Percentiles rank a stretch among this genome's conserved stretches.
phyloP scores from a whole-genome alignment of 305 asterid species.

The Lippia alba region DNA sequence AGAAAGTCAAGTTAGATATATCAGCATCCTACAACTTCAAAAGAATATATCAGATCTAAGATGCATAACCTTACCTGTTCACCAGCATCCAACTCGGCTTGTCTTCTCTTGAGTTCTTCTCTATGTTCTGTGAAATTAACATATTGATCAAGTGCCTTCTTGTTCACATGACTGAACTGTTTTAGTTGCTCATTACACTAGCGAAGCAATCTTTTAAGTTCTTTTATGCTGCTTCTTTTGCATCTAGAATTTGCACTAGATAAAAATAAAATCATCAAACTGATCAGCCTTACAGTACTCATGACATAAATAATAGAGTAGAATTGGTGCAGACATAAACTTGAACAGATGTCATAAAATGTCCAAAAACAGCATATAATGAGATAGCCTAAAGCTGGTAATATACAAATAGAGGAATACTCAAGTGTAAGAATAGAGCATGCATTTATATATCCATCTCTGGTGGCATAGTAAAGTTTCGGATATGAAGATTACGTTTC shows the following conservation, averaged over 20 bases:
- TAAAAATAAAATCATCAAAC: conserved; percentile 29
- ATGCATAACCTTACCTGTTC: conserved; percentile 70
- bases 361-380: conserved; percentile 6
- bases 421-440: conserved; percentile 17
- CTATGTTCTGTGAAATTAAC: conserved; percentile 96
- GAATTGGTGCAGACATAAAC: conserved; percentile 11
- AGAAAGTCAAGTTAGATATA: conserved; percentile 30
- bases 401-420: conserved; percentile 5
- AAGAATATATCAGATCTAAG: conserved; percentile 31
- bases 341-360: conserved; percentile 1
- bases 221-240: conserved; percentile 78
- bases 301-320: conserved; percentile 10
- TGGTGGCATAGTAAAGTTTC: conserved; percentile 26
- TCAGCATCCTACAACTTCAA: conserved; percentile 26
- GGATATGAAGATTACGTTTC: conserved; percentile 70
- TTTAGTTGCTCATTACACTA: conserved; percentile 91
- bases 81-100: conserved; percentile 96
- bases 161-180: conserved; percentile 97
- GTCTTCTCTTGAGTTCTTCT: conserved; percentile 93
- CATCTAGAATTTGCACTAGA: conserved; percentile 56
- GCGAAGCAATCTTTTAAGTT: conserved; percentile 82
- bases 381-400: conserved; percentile 7
- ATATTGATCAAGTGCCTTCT: conserved; percentile 98
- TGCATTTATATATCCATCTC: conserved; percentile 23
- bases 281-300: conserved; percentile 11